Evolutionary conservation across 1,284 basidiomycete species (phyloP), one percentile per base, ranked within the genome.

Genomic region (Malassezia arunalokei): DNA sequence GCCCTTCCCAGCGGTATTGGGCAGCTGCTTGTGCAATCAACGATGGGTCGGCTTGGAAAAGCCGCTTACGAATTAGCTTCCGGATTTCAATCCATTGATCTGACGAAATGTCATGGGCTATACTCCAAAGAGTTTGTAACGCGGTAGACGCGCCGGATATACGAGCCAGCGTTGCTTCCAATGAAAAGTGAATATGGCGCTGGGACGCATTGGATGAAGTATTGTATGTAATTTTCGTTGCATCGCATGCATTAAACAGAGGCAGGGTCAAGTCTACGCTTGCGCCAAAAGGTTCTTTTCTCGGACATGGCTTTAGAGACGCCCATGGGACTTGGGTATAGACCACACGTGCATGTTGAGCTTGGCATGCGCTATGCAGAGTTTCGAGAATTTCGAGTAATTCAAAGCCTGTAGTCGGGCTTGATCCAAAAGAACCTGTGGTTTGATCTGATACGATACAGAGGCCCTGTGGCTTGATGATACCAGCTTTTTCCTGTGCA

Each of bases 401-500:
- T 15, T 11, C 33, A 12, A 35, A 35, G 5, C 5, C 5, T 35
- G 33, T 15, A 15, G 33, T 35, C 15, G 5, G 5, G 33, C 5
- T 12, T 35, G 11, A 35, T 35, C 33, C 11, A 11, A 35, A 35
- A 35, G 32, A 24, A 11, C 17, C 44, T 15, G 44, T 32, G 3
- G 44, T 39, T 47, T 73, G 70, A 49, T 70, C 67, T 0, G 84
- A 87, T 0, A 95, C 66, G 12, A 95, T 77, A 54, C 92, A 83
- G 0, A 87, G 43, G 0, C 79, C 82, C 1, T 79, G 80, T 1
- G 66, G 63, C 47, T 87, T 80, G 11, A 83, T 81, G 49, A 98
- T 95, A 1, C 82, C 82, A 0, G 85, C 83, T 73, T 98, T 98
- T 68, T 94, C 85, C 35, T 73, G 74, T 0, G 90, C 80, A 57